phyloP scores from a whole-genome alignment of 1,284 basidiomycete genomes.

The Pisolithus thermaeus region DNA sequence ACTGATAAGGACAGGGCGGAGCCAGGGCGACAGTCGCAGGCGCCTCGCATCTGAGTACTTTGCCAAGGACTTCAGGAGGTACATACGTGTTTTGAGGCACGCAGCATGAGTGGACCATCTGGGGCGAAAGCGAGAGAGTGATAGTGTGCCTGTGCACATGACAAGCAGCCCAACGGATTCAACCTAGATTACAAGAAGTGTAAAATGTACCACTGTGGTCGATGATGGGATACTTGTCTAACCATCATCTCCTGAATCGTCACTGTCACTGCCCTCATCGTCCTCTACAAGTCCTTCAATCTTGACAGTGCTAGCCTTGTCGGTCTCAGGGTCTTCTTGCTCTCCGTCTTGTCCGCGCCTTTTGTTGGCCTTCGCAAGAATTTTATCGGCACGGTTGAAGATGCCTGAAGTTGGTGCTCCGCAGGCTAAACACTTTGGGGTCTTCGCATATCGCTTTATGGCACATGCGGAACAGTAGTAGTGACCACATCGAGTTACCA shows the following conservation, averaged over 20 bases:
- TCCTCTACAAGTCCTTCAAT: constrained; percentile 56
- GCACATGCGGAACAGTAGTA: constrained; percentile 96
- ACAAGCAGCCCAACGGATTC: constrained; percentile 1
- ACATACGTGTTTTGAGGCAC: background rate
- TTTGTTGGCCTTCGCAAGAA: constrained; percentile 73
- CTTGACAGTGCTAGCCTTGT: constrained; percentile 34
- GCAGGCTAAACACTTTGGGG: constrained; percentile 94
- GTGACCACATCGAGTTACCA: constrained; percentile 95
- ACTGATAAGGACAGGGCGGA: background rate
- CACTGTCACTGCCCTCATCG: constrained; percentile 22
- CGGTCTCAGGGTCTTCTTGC: constrained; percentile 32
- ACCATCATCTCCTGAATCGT: constrained; percentile 30
- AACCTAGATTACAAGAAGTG: constrained; percentile 3
- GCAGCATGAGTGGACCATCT: background rate
- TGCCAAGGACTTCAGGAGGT: background rate
- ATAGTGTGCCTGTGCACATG: background rate
- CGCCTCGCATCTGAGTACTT: background rate
- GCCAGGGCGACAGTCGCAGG: background rate
- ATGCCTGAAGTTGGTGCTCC: constrained; percentile 90
- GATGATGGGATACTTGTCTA: constrained; percentile 17
- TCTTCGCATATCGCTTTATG: constrained; percentile 89
- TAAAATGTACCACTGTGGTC: constrained; percentile 12
- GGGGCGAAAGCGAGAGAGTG: background rate
- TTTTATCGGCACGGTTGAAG: constrained; percentile 86
- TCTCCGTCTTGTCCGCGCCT: constrained; percentile 46